Base-by-base conservation (phyloP, 169 alveolate genomes). In the Plasmodium berghei region DNA sequence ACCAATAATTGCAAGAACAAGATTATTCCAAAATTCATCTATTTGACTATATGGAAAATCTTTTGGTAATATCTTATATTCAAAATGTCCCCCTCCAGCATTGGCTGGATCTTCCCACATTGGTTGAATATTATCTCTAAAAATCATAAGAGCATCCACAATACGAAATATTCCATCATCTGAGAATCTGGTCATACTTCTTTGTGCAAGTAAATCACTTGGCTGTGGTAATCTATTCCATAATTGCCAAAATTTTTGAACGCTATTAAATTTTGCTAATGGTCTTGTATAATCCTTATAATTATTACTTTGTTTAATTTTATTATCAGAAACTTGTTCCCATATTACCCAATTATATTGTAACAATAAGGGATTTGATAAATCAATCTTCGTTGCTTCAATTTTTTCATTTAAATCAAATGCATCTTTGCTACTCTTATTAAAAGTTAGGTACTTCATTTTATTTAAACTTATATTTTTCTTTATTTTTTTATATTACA, bases 21-120 rank as follows among this genome's bases (percentile, higher is more conserved):
- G 92, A 74, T 95, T 95, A 74, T 95, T 95, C 97, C 97, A 95
- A 88, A 89, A 94, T 64, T 94, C 96, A 72, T 95, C 97, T 34
- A 95, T 89, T 63, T 83, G 90, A 12, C 93, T 74, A 54, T 87
- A 95, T 58, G 87, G 87, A 4, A 92, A 95, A 20, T 94, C 96
- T 58, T 91, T 64, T 5, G 94, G 97, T 72, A 92, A 87, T 80
- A 95, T 93, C 63, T 96, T 87, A 91, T 94, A 95, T 62, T 94
- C 96, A 73, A 95, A 93, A 83, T 95, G 97, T 9, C 97, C 97
- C 20, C 97, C 97, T 56, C 88, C 95, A 72, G 93, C 64, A 73
- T 95, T 95, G 93, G 95, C 88, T 34, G 95, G 95, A 46, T 95
- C 97, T 63, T 95, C 97, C 97, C 97, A 95, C 97, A 95, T 95